These are phyloP conservation scores for Lichtheimia hyalospora DNA, from an alignment of 371 early-diverging fungal genomes.

Conservation along the genomic window DNA sequence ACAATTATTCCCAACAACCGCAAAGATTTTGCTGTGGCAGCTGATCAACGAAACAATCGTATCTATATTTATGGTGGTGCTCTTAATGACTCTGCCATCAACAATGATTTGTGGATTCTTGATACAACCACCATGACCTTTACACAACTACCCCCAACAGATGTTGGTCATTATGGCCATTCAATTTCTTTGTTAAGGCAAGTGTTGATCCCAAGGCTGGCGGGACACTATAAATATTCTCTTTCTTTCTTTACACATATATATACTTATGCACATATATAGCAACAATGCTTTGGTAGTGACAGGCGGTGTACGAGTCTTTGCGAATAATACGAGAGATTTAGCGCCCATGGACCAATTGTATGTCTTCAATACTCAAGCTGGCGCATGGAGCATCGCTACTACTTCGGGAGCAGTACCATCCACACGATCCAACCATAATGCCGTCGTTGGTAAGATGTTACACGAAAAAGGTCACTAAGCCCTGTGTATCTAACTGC, in stretches of 20 bases:
- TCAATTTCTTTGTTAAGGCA: constrained; percentile 40
- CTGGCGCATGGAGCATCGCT: constrained; percentile 23
- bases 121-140: constrained; percentile 20
- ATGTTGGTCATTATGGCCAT: constrained; percentile 32
- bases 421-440: constrained; percentile 28
- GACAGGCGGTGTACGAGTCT: constrained; percentile 33
- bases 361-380: constrained; percentile 28
- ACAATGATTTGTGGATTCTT: constrained; percentile 27
- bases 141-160: constrained; percentile 17
- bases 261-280: background rate
- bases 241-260: no score
- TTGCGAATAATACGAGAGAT: background rate
- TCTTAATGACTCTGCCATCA: constrained; percentile 7
- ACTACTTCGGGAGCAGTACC: constrained; percentile 11
- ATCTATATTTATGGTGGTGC: constrained; percentile 37
- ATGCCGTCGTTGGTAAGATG: constrained; percentile 45
- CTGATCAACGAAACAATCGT: constrained; percentile 14
- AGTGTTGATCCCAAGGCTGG: background rate
- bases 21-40: constrained; percentile 21
- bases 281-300: constrained; percentile 42
- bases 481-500: background rate
- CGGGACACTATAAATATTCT: no score
- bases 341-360: constrained; percentile 20
- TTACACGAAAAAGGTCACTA: background rate
- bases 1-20: constrained; percentile 21